Base-by-base conservation (phyloP, 169 alveolate genomes). In the Plasmodium vinckei region DNA sequence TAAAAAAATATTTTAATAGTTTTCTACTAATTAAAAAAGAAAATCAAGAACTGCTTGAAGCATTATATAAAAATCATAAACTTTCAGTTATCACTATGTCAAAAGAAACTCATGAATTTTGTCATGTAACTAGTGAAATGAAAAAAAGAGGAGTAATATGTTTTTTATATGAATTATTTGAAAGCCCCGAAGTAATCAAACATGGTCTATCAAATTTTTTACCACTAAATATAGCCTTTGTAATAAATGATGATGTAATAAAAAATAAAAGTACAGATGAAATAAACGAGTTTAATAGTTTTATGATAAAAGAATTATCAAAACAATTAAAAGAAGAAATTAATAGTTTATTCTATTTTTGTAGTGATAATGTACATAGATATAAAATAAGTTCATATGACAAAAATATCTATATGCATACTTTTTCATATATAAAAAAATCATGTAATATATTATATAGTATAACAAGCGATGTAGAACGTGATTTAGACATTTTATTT, bases 41-140 rank as follows among this genome's bases (percentile, higher is more conserved):
- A 47, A 75, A 75, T 6, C 61, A 65, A 25, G 42, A 49, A 5
- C 53, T 75, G 1, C 54, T 75, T 7, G 88, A 75, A 56, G 44
- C 64, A 1, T 44, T 75, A 7, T 75, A 75, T 39, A 75, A 63
- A 59, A 61, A 73, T 10, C 89, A 82, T 21, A 93, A 87, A 23
- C 17, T 93, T 12, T 92, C 95, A 1, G 67, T 84, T 5, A 87
- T 93, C 19, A 93, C 94, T 21, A 77, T 61, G 15, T 91, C 94
- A 25, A 73, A 49, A 19, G 56, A 39, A 13, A 25, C 56, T 19
- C 88, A 73, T 13, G 86, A 84, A 33, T 72, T 87, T 56, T 93
- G 95, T 59, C 17, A 46, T 21, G 95, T 93, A 6, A 93, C 93
- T 5, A 86, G 77, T 46, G 79, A 61, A 23, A 93, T 93, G 94